Evolutionary conservation across 2,329 filamentous ascomycete species (phyloP), one percentile per base, ranked within the genome.

Genomic region (Cryphonectria naterciae): DNA sequence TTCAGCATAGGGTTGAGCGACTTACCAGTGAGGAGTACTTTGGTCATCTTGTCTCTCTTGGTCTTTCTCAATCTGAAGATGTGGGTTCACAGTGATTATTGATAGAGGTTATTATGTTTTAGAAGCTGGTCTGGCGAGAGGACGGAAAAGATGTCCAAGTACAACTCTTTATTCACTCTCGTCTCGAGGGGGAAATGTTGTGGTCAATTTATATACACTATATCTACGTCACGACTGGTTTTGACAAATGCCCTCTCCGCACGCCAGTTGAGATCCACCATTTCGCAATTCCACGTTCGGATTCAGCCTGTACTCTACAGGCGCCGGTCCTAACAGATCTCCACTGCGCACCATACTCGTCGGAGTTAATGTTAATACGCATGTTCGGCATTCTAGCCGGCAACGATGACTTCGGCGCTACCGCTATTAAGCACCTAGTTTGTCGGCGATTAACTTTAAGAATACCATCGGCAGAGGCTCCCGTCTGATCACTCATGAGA

Each of bases 1-100:
- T 39, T 2, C 4, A n/a, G 56, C 15, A n/a, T 25, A 11, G 25
- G 19, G 10, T 8, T 17, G 61, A 43, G 35, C 25, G 15, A 78
- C 78, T 68, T 73, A 84, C 83, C 83, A 68, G 83, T 85, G 68
- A 85, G 78, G 25, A 85, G 78, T 74, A 85, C 80, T 74, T 85
- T 85, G 69, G 82, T 80, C 83, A 85, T 85, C 64, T 74, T 52
- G 25, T 60, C 7, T 67, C 7, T 67, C 28, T 28, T 37, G 28
- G 58, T 39, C 1, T n/a, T 49, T 56, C 11, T 13, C 8, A 32
- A 39, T 13, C 8, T 39, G 2, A 39, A 15, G 22, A n/a, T 28
- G 11, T 41, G 49, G 25, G 17, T 56, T 22, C 19, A 52, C 46
- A 11, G 19, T 52, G 10, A 39, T 39, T 39, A 13, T 39, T 10